Base-by-base conservation (phyloP, 257 asterid genomes). In the Solanum neorickii region DNA sequence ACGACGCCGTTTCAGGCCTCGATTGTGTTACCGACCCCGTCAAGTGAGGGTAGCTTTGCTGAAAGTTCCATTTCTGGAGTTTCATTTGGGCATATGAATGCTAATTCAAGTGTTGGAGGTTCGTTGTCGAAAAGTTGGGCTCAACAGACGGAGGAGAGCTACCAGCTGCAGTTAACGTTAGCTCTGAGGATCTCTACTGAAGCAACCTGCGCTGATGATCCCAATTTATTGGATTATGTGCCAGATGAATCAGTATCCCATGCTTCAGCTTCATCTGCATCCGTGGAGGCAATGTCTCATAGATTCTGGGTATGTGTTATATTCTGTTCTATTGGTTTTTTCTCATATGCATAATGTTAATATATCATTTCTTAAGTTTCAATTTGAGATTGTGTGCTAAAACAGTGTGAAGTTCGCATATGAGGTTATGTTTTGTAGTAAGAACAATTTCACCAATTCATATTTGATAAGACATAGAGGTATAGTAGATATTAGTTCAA, bases 101-200 rank as follows among this genome's bases (percentile, higher is more conserved):
- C 10, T 27, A 27, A 29, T 68, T 5, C 89, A 13, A 93, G 92
- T 15, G 94, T 91, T 11, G 93, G 92, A 18, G 90, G 96, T 29
- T 93, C 94, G 62, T 87, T 91, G 47, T 90, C 92, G 1, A 95
- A 94, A 93, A 94, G 98, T 90, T 95, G 98, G 99, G 98, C 98
- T 59, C 98, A 93, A 89, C 98, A 95, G 94, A 95, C 98, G 86
- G 99, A 94, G 93, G 98, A 95, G 95, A 95, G 98, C 87, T 97
- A 97, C 84, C 98, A 93, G 85, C 86, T 97, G 93, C 98, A 95
- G 93, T 88, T 94, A 91, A 95, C 97, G 25, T 87, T 97, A 89
- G 98, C 99, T 82, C 95, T 97, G 16, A 94, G 98, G 70, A 92
- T 97, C 41, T 95, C 99, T 0, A 87, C 96, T 6, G 98, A 94